Evolutionary conservation across 1,284 basidiomycete genomes (phyloP), one percentile per base, ranked within the genome.

Genomic region (Veloporphyrellus conicus): DNA sequence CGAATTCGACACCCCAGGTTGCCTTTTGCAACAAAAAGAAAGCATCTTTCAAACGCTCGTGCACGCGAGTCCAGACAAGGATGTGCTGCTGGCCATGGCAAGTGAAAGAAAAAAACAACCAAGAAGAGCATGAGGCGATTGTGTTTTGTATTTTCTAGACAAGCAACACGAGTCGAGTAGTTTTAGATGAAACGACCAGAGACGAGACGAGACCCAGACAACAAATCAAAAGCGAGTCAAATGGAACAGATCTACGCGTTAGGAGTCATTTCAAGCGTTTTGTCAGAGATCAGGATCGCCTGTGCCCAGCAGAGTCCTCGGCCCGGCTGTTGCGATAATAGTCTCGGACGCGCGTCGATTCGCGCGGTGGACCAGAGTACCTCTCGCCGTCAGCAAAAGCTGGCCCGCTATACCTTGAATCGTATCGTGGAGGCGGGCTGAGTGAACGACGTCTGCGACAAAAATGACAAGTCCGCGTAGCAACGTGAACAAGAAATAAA

Each of bases 371-470:
- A 54, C 69, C 66, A 61, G 72, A 58, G 40, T 61, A 50, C 60
- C 73, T 68, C 48, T 70, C 68, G 52, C 69, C 63, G 54, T 76
- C 62, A 55, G 82, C 78, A 55, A 61, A 54, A 51, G 60, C 57
- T 54, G 68, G 61, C 49, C 68, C 58, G 33, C 66, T 65, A 50
- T 55, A 53, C 20, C 71, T 68, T 37, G 71, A 64, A 62, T 81
- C 82, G 52, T 73, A 66, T 43, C 77, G 71, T 51, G 72, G 61
- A 28, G 70, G 67, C 40, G 84, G 84, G 58, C 85, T 88, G 61
- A 80, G 76, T 23, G 86, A 89, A 46, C 86, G 82, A 60, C 86
- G 84, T 49, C 85, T 87, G 55, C 5, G 23, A 48, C 6, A 28
- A 41, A 10, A 15, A 2, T 25, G 1, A 36, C 52, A 16, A 50